Base-by-base conservation (phyloP, 2,329 filamentous ascomycete genomes). In the Nigrospora sphaerica region DNA sequence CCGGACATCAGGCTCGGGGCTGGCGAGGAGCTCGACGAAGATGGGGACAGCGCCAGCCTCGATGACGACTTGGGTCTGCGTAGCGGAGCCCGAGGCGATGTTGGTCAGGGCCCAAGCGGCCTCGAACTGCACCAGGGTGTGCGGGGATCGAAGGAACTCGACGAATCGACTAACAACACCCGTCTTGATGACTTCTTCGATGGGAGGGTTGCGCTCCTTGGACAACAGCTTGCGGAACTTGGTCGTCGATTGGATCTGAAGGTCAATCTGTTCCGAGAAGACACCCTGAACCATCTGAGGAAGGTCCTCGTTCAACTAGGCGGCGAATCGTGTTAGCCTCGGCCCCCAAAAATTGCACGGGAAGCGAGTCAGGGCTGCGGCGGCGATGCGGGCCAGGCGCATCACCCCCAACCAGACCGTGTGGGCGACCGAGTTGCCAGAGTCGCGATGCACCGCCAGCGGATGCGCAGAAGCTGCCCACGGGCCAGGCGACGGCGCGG, bases 61-160 rank as follows among this genome's bases (percentile, higher is more conserved):
- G 61, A 98, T 98, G 56, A 98, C 93, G 45, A 97, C 93, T 71
- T 98, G 93, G 52, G 93, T 98, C 74, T 98, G 93, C 58, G 89
- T 86, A 50, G 93, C 93, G 49, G 92, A 97, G 52, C 93, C 93
- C 42, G 92, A 97, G 51, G 93, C 93, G 69, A 98, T 98, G 77
- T 98, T 98, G 75, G 93, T 98, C 64, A 98, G 76, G 53, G 93
- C 93, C 93, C 93, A 98, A 38, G 93, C 93, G 61, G 93, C 93
- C 77, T 98, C 93, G 65, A 98, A 98, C 71, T 98, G 93, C 47
- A 98, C 93, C 42, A 98, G 81, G 32, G 93, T 97, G 71, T 98
- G 93, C 54, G 93, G 93, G 46, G 93, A 98, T 65, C 89, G 88
- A 51, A 98, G 85, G 72, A 98, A 98, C 70, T 96, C 90, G 70